These are phyloP conservation scores for Lepraria neglecta DNA, from an alignment of 495 filamentous ascomycete species.

Conservation along the genomic window DNA sequence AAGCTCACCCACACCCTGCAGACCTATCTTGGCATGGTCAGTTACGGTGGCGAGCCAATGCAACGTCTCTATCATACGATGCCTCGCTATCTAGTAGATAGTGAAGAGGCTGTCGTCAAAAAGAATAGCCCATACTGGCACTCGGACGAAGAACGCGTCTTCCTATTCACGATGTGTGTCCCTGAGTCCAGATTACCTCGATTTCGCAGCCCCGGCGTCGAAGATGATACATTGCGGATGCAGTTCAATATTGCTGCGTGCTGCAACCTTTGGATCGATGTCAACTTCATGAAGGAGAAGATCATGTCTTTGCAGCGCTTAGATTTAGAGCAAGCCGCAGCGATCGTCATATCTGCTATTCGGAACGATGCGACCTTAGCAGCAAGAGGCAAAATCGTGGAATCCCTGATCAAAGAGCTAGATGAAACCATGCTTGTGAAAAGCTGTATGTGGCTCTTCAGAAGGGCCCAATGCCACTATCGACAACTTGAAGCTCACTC, in stretches of 20 bases:
- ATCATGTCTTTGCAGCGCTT: background rate
- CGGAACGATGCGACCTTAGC: background rate
- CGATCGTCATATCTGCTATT: constrained; percentile 13
- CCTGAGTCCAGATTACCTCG: background rate
- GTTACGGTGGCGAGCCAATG: background rate
- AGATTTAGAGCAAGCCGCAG: constrained; percentile 16
- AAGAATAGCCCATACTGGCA: background rate
- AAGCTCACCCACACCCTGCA: constrained; percentile 16
- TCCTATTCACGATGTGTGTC: constrained; percentile 2
- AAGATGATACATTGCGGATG: background rate
- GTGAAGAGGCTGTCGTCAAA: background rate
- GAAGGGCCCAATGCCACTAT: background rate
- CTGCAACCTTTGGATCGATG: background rate
- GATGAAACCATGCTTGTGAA: background rate
- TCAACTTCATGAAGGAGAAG: constrained; percentile 11
- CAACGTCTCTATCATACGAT: background rate
- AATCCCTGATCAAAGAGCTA: constrained; percentile 1
- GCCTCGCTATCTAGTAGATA: background rate
- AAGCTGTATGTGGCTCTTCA: constrained; percentile 14
- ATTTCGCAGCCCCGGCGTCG: background rate
- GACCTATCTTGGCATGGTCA: constrained; percentile 10
- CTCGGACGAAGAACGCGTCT: background rate
- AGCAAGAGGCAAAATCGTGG: background rate
- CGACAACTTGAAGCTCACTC: background rate
- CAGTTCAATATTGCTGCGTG: background rate